Evolutionary conservation across 2,329 filamentous ascomycete species (phyloP).

Genomic region (Metarhizium album): DNA sequence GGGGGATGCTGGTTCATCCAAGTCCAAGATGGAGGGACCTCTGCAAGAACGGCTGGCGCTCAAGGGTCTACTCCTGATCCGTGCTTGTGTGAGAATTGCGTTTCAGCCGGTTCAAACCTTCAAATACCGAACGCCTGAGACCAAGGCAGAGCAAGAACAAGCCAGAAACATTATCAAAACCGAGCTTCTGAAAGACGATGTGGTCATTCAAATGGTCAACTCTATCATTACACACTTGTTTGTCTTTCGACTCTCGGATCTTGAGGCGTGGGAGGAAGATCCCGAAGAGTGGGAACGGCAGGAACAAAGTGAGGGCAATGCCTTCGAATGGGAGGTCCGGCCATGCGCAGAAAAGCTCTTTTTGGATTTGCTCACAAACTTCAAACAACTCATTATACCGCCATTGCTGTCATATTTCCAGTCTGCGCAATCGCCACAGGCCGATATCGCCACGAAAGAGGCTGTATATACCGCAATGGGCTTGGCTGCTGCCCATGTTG

Average conservation of each 20-base stretch:
- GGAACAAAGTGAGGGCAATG: conserved; percentile 74
- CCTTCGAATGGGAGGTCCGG: conserved; percentile 85
- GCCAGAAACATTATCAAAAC: conserved; percentile 60
- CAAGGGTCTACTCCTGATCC: conserved; percentile 71
- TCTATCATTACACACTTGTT: conserved; percentile 80
- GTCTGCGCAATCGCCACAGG: conserved; percentile 54
- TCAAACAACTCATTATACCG: conserved; percentile 68
- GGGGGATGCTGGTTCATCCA: conserved; percentile 26
- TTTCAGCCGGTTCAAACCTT: conserved; percentile 74
- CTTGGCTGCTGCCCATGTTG: conserved; percentile 66
- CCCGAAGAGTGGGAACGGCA: conserved; percentile 92
- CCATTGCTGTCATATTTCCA: conserved; percentile 77
- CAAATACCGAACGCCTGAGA: conserved; percentile 64
- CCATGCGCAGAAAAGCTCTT: conserved; percentile 92
- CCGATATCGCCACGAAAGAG: conserved; percentile 76
- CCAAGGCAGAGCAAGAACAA: conserved; percentile 64
- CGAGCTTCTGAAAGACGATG: conserved; percentile 62
- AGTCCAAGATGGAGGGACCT: conserved; percentile 45
- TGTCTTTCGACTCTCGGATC: conserved; percentile 72
- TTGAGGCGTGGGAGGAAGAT: conserved; percentile 87
- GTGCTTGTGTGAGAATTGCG: conserved; percentile 75
- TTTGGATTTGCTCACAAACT: conserved; percentile 80
- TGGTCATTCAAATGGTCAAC: conserved; percentile 75
- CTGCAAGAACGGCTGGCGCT: conserved; percentile 71
- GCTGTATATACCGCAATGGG: conserved; percentile 92